These are phyloP conservation scores for Globisporangium lucens DNA, from an alignment of 352 stramenopile species.

Conservation along the genomic window DNA sequence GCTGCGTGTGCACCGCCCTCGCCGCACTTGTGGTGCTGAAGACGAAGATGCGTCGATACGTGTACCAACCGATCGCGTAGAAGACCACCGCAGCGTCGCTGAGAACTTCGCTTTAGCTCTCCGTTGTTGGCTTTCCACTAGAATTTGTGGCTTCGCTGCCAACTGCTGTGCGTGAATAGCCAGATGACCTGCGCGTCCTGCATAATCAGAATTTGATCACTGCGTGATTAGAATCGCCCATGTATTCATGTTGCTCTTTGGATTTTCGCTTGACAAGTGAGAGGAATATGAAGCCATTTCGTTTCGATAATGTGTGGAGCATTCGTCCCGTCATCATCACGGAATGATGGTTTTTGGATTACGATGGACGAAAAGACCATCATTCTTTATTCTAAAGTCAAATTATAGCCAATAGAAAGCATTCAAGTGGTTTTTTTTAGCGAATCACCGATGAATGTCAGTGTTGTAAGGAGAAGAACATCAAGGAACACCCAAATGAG, in stretches of 20 bases:
- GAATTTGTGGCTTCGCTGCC: not conserved
- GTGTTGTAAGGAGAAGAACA: not conserved
- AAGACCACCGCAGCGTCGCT: not conserved
- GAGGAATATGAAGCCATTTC: not conserved
- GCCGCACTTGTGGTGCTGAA: slow-evolving; percentile 44
- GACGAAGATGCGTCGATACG: slow-evolving; percentile 40
- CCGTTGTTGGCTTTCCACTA: not conserved
- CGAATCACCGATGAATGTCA: not conserved
- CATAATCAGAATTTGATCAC: not conserved
- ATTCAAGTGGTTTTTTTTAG: not conserved
- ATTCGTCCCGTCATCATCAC: slow-evolving; percentile 5
- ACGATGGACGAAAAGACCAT: not conserved
- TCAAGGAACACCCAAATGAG: not conserved
- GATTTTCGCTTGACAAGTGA: not conserved
- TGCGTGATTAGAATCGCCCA: not conserved
- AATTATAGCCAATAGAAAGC: not conserved
- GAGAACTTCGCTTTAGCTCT: not conserved
- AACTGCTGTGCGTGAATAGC: too few species aligned
- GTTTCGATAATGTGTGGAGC: not conserved
- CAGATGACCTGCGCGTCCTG: too few species aligned
- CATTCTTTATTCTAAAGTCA: not conserved
- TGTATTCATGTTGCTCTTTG: not conserved
- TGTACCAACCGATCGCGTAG: slow-evolving; percentile 61
- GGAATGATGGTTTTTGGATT: slow-evolving; percentile 9
- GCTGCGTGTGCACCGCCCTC: slow-evolving; percentile 48